phyloP scores from a whole-genome alignment of 2,329 filamentous ascomycete species.

The Biscogniauxia marginata region DNA sequence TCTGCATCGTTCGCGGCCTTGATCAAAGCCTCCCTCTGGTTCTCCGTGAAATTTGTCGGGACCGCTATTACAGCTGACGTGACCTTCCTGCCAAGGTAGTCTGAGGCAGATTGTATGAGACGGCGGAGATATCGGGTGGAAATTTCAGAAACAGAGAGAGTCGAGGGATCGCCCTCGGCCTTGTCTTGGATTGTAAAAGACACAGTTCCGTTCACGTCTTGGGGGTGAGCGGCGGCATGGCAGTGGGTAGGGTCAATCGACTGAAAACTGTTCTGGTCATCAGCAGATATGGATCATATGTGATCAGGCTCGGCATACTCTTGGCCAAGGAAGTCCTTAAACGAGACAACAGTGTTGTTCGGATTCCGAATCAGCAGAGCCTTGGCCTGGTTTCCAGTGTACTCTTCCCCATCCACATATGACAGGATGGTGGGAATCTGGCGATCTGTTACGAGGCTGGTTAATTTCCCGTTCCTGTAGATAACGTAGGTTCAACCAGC shows the following conservation, averaged over 20 bases:
- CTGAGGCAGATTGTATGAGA: conserved; percentile 77
- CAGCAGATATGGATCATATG: conserved; percentile 1
- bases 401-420: conserved; percentile 94
- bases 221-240: conserved; percentile 88
- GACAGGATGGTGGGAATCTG: conserved; percentile 94
- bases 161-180: conserved; percentile 61
- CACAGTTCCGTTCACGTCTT: conserved; percentile 69
- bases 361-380: conserved; percentile 88
- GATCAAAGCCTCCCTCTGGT: conserved; percentile 78
- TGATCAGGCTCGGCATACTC: conserved; percentile 58
- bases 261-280: conserved; percentile 65
- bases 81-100: conserved; percentile 90
- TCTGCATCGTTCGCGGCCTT: conserved; percentile 77
- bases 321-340: conserved; percentile 93
- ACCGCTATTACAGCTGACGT: conserved; percentile 94
- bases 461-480: conserved; percentile 5
- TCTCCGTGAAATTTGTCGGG: conserved; percentile 88
- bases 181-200: conserved; percentile 84
- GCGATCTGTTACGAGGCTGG: conserved; percentile 62
- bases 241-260: conserved; percentile 94
- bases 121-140: conserved; percentile 82
- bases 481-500: not conserved
- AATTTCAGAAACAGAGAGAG: conserved; percentile 74
- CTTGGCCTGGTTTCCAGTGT: conserved; percentile 95
- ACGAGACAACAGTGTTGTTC: conserved; percentile 90